These are phyloP conservation scores for Lichtheimia ramosa DNA, from an alignment of 371 early-diverging fungal genomes.

Conservation along the genomic window DNA sequence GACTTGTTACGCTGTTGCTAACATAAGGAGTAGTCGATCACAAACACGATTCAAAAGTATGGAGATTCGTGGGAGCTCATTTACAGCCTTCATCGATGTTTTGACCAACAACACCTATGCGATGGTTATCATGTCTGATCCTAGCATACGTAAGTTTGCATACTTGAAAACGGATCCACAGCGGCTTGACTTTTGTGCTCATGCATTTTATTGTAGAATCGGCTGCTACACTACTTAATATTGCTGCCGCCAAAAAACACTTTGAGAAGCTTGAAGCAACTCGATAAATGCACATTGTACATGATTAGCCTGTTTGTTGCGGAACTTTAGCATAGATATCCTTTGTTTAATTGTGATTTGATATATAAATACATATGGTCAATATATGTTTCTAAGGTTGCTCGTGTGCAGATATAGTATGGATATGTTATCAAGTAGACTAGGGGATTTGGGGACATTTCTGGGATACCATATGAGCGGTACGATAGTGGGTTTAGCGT, in stretches of 20 bases:
- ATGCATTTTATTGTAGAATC: conserved; percentile 59
- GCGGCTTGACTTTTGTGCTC: neutral
- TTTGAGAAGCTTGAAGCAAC: conserved; percentile 80
- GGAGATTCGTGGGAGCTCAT: conserved; percentile 82
- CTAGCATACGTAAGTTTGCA: conserved; percentile 78
- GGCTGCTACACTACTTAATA: conserved; percentile 82
- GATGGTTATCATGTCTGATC: conserved; percentile 90
- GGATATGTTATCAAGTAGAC: no score
- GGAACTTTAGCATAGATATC: no score
- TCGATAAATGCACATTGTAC: neutral
- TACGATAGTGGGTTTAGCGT: no score
- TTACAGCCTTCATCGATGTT: conserved; percentile 88
- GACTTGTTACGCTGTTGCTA: neutral
- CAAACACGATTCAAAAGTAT: conserved; percentile 88
- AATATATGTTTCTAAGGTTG: no score
- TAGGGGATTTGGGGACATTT: no score
- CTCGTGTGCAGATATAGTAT: no score
- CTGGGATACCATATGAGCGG: no score
- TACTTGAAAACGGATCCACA: no score
- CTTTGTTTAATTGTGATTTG: no score
- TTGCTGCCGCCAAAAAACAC: conserved; percentile 81
- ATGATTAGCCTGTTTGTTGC: no score
- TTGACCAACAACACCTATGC: conserved; percentile 94
- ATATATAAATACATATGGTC: no score
- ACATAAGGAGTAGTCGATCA: conserved; percentile 37